Evolutionary conservation across 2,329 filamentous ascomycete species (phyloP).

Genomic region (Aspergillus vadensis): DNA sequence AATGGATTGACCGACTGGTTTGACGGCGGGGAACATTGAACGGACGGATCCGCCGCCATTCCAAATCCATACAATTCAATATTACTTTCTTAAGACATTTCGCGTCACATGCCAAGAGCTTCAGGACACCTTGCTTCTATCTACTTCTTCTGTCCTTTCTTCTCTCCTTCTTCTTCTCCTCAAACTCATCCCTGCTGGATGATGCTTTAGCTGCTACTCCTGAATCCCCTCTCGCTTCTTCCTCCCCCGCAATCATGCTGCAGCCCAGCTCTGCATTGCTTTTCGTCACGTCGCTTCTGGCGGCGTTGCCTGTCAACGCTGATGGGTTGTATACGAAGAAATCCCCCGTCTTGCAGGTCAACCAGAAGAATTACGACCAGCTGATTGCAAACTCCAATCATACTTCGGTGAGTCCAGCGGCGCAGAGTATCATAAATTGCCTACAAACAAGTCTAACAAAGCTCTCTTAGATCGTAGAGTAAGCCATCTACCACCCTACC

Average conservation of each 20-base stretch:
- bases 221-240: neutral
- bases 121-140: constrained; percentile 45
- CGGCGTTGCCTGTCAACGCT: constrained; percentile 65
- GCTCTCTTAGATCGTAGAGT: constrained; percentile 54
- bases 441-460: constrained; percentile 21
- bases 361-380: constrained; percentile 74
- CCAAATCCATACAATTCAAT: no score
- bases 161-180: constrained; percentile 1
- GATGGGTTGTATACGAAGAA: constrained; percentile 81
- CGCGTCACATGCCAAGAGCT: constrained; percentile 41
- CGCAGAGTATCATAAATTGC: neutral
- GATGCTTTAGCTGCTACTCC: neutral
- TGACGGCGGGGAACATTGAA: no score
- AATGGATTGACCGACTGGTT: no score
- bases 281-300: constrained; percentile 63
- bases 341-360: constrained; percentile 83
- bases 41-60: no score
- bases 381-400: constrained; percentile 88
- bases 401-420: constrained; percentile 70
- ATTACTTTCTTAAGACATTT: neutral
- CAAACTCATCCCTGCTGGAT: neutral
- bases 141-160: constrained; percentile 9
- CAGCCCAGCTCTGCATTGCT: constrained; percentile 46
- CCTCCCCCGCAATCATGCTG: constrained; percentile 31
- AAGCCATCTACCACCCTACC: constrained; percentile 32